Evolutionary conservation across 257 asterid genomes (phyloP).

Genomic region (Przewalskia tangutica): DNA sequence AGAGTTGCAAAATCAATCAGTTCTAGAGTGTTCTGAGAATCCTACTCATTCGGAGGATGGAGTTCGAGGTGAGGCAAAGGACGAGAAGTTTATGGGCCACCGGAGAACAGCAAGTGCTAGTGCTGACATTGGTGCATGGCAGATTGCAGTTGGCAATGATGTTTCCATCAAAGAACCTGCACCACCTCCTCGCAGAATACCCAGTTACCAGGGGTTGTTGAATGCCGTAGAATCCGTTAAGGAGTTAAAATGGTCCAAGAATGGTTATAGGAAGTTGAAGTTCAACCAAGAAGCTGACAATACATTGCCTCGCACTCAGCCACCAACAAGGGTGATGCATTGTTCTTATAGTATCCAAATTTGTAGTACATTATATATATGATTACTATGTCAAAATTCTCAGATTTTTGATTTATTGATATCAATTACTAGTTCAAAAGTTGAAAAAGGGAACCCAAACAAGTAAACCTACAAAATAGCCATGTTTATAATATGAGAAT

Average conservation of each 20-base stretch:
- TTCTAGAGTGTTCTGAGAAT: constrained; percentile 36
- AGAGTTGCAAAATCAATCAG: constrained; percentile 18
- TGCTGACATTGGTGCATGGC: constrained; percentile 83
- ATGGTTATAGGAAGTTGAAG: constrained; percentile 69
- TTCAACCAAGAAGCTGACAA: constrained; percentile 32
- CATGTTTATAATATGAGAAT: neutral
- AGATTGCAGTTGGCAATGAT: constrained; percentile 48
- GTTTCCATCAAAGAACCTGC: constrained; percentile 26
- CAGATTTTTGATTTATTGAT: neutral
- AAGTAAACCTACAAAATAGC: neutral
- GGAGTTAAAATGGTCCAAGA: constrained; percentile 64
- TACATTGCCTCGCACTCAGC: constrained; percentile 44
- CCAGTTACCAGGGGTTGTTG: constrained; percentile 66
- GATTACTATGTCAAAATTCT: neutral
- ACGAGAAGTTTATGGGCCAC: constrained; percentile 48
- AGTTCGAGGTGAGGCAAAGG: constrained; percentile 33
- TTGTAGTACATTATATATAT: neutral
- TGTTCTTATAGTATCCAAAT: neutral
- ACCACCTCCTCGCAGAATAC: constrained; percentile 58
- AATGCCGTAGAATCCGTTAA: constrained; percentile 64
- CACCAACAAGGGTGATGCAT: constrained; percentile 39
- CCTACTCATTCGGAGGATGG: constrained; percentile 40
- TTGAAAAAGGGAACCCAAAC: neutral
- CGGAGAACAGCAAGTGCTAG: constrained; percentile 92
- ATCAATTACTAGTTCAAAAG: neutral